phyloP scores from a whole-genome alignment of 257 asterid genomes.

The Striga asiatica region DNA sequence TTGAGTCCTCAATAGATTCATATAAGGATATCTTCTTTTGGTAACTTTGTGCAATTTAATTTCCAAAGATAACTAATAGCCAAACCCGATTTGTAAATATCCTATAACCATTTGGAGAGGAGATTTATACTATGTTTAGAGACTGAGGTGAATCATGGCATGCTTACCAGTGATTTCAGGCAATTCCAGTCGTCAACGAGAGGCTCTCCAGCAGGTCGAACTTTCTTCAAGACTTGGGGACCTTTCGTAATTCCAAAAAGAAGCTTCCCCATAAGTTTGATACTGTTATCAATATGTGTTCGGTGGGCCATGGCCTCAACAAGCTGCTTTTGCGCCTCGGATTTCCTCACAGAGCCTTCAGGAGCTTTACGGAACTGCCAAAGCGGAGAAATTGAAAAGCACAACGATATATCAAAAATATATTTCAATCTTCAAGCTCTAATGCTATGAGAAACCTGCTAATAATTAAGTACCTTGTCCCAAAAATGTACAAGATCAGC shows the following conservation, averaged over 20 bases:
- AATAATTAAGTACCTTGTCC: no score
- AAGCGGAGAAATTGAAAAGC: not conserved
- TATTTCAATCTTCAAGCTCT: no score
- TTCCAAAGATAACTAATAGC: no score
- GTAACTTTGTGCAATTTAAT: no score
- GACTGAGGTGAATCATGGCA: no score
- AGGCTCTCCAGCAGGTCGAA: not conserved
- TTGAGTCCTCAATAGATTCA: no score
- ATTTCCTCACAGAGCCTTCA: not conserved
- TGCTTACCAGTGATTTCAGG: not conserved
- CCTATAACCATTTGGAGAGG: no score
- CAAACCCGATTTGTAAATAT: no score
- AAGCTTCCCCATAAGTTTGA: not conserved
- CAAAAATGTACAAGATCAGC: not conserved
- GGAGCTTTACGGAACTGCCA: not conserved
- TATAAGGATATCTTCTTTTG: no score
- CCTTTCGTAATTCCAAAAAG: not conserved
- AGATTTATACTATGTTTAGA: no score
- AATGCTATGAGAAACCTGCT: no score
- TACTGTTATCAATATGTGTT: not conserved
- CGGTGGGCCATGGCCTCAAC: not conserved
- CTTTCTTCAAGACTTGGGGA: not conserved
- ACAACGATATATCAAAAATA: no score
- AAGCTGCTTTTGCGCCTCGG: not conserved
- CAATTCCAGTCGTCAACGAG: not conserved